phyloP scores from a whole-genome alignment of 257 asterid species.

The Petunia secreta region DNA sequence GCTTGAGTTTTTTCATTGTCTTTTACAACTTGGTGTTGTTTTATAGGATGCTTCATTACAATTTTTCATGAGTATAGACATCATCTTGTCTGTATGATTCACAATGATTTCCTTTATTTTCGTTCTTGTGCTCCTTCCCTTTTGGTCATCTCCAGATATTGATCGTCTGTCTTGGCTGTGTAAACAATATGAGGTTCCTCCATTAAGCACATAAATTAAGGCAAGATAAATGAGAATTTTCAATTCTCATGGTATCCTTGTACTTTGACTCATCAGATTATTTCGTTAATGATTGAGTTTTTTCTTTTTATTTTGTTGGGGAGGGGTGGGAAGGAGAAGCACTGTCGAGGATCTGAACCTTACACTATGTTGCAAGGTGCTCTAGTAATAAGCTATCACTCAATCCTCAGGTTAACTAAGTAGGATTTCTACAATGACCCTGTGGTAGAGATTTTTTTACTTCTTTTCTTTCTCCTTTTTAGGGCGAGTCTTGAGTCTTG shows the following conservation, averaged over 20 bases:
- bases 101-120: background rate
- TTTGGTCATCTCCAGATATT: slow-evolving; percentile 3
- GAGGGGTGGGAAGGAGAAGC: background rate
- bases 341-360: background rate
- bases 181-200: slow-evolving; percentile 3
- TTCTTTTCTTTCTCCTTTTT: slow-evolving; percentile 2
- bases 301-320: background rate
- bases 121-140: slow-evolving; percentile 3
- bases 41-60: background rate
- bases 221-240: background rate
- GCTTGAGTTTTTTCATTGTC: background rate
- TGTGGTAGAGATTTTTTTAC: slow-evolving; percentile 1
- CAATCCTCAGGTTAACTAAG: background rate
- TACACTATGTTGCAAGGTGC: background rate
- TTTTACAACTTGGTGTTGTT: background rate
- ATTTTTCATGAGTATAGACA: slow-evolving; percentile 2
- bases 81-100: slow-evolving; percentile 8
- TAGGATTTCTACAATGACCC: background rate
- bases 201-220: background rate
- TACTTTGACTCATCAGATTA: background rate
- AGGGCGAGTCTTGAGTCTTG: background rate
- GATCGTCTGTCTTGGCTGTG: background rate
- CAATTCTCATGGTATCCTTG: background rate
- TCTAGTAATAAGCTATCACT: slow-evolving; percentile 3
- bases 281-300: background rate